These are phyloP conservation scores for Phytophthora pini DNA, from an alignment of 352 stramenopile species.

Conservation along the genomic window DNA sequence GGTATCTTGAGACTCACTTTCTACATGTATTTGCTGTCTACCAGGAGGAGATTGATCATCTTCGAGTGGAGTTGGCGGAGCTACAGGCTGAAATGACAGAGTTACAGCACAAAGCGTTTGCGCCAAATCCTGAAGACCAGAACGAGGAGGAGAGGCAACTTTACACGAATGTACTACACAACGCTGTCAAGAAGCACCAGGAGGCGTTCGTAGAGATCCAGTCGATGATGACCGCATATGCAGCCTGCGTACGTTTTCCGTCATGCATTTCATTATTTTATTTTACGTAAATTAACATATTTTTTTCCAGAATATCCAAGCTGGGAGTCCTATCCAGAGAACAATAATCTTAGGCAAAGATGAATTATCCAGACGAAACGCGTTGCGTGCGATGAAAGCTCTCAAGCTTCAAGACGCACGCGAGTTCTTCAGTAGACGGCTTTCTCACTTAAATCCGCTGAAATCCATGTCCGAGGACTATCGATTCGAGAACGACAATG, in stretches of 20 bases:
- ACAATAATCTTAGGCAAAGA: conserved; percentile 29
- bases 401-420: conserved; percentile 31
- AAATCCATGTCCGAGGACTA: conserved; percentile 41
- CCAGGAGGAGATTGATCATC: conserved; percentile 39
- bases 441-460: conserved; percentile 28
- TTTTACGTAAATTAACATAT: neutral
- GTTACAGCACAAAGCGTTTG: conserved; percentile 31
- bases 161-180: conserved; percentile 34
- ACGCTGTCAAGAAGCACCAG: conserved; percentile 38
- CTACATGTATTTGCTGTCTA: neutral
- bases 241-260: conserved; percentile 30
- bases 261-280: no score
- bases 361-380: conserved; percentile 15
- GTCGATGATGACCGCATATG: conserved; percentile 34
- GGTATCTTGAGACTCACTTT: neutral
- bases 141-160: conserved; percentile 16
- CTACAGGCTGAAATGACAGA: conserved; percentile 31
- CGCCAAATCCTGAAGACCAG: conserved; percentile 12
- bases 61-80: conserved; percentile 29
- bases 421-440: conserved; percentile 22
- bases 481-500: conserved; percentile 34
- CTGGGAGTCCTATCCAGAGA: conserved; percentile 38
- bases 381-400: conserved; percentile 23
- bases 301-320: conserved; percentile 36
- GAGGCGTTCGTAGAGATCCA: conserved; percentile 38